A percentile compares a stretch with the other conserved stretches of the same genome.
Evolutionary conservation across 805 yeast species (phyloP).

Genomic region (Saccharomycopsis selenospora): DNA sequence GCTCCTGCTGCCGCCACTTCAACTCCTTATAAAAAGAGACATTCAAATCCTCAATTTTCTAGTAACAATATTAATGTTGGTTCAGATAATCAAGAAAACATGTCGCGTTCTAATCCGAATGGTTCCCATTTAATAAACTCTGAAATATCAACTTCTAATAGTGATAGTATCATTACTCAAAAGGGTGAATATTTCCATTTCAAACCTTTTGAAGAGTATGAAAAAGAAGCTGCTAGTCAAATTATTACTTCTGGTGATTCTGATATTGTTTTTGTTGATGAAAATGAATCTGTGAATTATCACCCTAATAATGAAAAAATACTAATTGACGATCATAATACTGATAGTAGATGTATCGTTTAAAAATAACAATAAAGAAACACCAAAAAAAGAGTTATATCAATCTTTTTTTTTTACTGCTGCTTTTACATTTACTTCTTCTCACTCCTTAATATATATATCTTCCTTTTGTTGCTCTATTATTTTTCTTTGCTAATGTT

Average conservation of each 20-base stretch:
- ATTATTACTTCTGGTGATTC: too few relatives aligned
- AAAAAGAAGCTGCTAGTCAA: conserved; percentile 1
- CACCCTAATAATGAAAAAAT: not conserved
- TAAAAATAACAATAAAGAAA: too few relatives aligned
- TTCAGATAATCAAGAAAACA: not conserved
- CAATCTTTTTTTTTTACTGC: too few relatives aligned
- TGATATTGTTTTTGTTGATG: not conserved
- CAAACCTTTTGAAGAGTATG: conserved; percentile 19
- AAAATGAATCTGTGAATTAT: not conserved
- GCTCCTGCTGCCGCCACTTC: not conserved
- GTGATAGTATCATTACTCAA: conserved; percentile 1
- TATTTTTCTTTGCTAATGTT: too few relatives aligned
- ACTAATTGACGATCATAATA: not conserved
- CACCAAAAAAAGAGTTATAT: too few relatives aligned
- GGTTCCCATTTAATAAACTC: not conserved
- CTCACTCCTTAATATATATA: too few relatives aligned
- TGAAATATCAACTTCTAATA: not conserved
- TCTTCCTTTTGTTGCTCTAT: too few relatives aligned
- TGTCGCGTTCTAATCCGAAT: not conserved
- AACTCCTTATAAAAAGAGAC: not conserved
- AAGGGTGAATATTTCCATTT: conserved; percentile 17
- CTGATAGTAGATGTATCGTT: not conserved
- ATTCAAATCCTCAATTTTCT: not conserved
- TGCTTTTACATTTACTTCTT: too few relatives aligned
- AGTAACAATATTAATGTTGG: too few relatives aligned